A percentile compares a stretch with the other conserved stretches of the same genome.
phyloP scores from a whole-genome alignment of 169 alveolate genomes.

The Babesia gibsoni region DNA sequence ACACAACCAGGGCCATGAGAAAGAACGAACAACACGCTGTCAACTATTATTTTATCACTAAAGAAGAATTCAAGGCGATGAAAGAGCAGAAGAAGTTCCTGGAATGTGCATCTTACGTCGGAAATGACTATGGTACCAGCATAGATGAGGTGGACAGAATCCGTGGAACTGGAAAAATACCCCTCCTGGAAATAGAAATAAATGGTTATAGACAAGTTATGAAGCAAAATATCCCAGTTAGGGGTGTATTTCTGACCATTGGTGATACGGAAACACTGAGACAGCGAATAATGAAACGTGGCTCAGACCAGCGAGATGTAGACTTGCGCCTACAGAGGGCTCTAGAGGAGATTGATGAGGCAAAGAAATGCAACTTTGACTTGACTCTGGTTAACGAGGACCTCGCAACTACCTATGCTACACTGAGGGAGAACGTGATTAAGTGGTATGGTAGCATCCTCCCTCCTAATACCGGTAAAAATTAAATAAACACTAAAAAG shows the following conservation, averaged over 20 bases:
- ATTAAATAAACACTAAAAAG: too few species aligned
- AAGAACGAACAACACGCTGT: slow-evolving; percentile 81
- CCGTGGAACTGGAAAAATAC: slow-evolving; percentile 69
- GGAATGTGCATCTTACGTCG: slow-evolving; percentile 80
- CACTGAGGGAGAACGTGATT: not conserved
- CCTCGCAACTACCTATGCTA: slow-evolving; percentile 26
- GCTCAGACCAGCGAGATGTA: slow-evolving; percentile 81
- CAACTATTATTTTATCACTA: slow-evolving; percentile 77
- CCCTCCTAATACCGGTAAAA: too few species aligned
- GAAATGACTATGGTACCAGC: slow-evolving; percentile 84
- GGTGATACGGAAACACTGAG: slow-evolving; percentile 70
- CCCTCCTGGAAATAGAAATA: slow-evolving; percentile 85
- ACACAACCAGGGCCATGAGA: slow-evolving; percentile 84
- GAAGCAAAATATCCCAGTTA: slow-evolving; percentile 47
- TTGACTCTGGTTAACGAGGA: slow-evolving; percentile 46
- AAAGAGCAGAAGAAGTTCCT: slow-evolving; percentile 74
- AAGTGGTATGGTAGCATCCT: slow-evolving; percentile 32
- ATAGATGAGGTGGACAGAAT: slow-evolving; percentile 70
- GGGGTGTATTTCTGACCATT: slow-evolving; percentile 77
- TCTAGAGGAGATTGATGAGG: slow-evolving; percentile 74
- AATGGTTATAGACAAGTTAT: slow-evolving; percentile 79
- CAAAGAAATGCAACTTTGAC: slow-evolving; percentile 43
- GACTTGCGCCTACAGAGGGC: slow-evolving; percentile 79
- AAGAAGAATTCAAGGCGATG: slow-evolving; percentile 78
- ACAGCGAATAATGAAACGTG: slow-evolving; percentile 81